These are phyloP conservation scores for Nemania diffusa DNA, from an alignment of 2,329 filamentous ascomycete genomes.

Conservation along the genomic window DNA sequence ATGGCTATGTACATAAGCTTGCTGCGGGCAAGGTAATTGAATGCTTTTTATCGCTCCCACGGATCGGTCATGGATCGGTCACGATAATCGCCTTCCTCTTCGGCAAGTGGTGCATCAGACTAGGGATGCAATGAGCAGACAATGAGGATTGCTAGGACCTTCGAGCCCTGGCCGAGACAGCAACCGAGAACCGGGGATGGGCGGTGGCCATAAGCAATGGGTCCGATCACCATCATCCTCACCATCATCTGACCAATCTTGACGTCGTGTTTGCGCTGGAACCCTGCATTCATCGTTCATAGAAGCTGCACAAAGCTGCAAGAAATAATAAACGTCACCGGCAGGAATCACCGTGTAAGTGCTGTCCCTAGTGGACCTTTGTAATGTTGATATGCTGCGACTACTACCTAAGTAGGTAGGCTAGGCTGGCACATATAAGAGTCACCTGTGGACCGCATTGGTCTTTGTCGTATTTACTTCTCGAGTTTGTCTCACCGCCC, in stretches of 20 bases:
- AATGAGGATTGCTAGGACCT: background rate
- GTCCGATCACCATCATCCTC: background rate
- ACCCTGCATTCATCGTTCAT: conserved; percentile 23
- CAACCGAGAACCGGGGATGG: conserved; percentile 23
- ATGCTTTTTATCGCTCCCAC: conserved; percentile 10
- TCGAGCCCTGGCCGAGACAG: background rate
- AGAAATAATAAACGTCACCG: conserved; percentile 19
- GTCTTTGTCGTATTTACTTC: conserved; percentile 1
- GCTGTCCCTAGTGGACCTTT: background rate
- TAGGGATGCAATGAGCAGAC: background rate
- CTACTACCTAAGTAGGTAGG: background rate
- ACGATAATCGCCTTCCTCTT: conserved; percentile 23
- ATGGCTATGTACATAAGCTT: background rate
- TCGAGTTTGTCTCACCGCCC: conserved; percentile 21
- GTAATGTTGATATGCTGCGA: background rate
- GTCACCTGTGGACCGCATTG: background rate
- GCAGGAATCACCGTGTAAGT: background rate
- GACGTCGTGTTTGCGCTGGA: conserved; percentile 12
- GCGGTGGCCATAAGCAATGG: background rate
- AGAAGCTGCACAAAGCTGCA: conserved; percentile 24
- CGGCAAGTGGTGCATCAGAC: conserved; percentile 9
- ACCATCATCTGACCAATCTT: conserved; percentile 33
- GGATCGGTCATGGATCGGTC: background rate
- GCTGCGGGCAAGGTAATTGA: conserved; percentile 7
- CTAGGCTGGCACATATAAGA: conserved; percentile 21